Percentiles rank a stretch among this genome's conserved stretches.
Evolutionary conservation across 208 protist genomes (phyloP).

Genomic region (Naegleria lovaniensis): DNA sequence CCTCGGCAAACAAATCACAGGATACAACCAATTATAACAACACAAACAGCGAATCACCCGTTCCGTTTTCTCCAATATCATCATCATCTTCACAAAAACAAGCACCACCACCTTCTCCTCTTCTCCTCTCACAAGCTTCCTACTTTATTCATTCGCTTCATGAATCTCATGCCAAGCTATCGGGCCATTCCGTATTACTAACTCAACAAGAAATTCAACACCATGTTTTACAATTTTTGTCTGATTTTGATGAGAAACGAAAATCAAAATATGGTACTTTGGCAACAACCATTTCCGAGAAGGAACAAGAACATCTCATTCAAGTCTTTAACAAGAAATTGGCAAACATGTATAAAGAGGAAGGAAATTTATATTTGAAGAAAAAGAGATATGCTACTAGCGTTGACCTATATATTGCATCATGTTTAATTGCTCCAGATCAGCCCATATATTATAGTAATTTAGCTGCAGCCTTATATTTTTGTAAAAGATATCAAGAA

Average conservation of each 20-base stretch:
- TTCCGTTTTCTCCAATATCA: not conserved
- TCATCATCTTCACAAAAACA: not conserved
- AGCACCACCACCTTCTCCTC: not conserved
- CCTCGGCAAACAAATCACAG: too few relatives aligned
- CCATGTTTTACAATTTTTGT: not conserved
- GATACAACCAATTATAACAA: too few relatives aligned
- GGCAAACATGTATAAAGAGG: not conserved
- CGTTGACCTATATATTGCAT: not conserved
- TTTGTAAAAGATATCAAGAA: not conserved
- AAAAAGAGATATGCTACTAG: not conserved
- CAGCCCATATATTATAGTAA: not conserved
- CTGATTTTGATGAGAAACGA: not conserved
- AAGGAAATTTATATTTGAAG: not conserved
- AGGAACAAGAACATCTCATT: not conserved
- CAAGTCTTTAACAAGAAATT: not conserved
- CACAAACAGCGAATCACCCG: too few relatives aligned
- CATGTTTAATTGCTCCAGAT: not conserved
- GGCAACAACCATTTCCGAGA: not conserved
- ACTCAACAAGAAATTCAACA: not conserved
- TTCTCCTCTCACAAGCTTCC: not conserved
- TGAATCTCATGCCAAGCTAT: not conserved
- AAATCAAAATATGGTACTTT: not conserved
- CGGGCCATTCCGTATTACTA: not conserved
- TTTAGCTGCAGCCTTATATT: not conserved
- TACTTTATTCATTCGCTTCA: not conserved